Evolutionary conservation across 495 filamentous ascomycete genomes (phyloP).

Genomic region (Annulohypoxylon bovei): DNA sequence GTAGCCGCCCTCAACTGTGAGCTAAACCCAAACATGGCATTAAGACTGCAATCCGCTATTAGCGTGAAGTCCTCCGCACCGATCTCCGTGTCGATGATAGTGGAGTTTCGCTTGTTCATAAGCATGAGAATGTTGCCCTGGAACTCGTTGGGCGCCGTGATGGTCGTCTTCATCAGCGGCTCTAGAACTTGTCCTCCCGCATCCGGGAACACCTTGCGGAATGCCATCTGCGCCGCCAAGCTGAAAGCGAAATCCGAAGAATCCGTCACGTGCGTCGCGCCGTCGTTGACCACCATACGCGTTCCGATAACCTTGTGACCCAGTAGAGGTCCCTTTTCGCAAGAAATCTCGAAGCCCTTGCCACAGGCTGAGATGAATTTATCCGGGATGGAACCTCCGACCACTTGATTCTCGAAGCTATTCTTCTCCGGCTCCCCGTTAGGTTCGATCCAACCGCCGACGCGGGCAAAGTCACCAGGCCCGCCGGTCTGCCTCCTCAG

Average conservation of each 20-base stretch:
- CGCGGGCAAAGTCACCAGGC: constrained; percentile 94
- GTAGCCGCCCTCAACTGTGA: constrained; percentile 89
- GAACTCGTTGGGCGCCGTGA: constrained; percentile 96
- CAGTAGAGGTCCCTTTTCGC: constrained; percentile 88
- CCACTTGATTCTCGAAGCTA: constrained; percentile 84
- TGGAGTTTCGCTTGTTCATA: constrained; percentile 95
- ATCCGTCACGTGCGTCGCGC: constrained; percentile 97
- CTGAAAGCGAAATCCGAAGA: constrained; percentile 99
- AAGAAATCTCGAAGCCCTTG: constrained; percentile 90
- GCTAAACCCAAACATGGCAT: constrained; percentile 97
- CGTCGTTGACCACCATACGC: constrained; percentile 93
- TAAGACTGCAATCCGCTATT: constrained; percentile 88
- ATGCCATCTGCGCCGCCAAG: constrained; percentile 93
- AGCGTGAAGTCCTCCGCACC: constrained; percentile 96
- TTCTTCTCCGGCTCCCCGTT: constrained; percentile 76
- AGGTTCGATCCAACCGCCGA: constrained; percentile 92
- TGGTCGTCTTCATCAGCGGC: constrained; percentile 97
- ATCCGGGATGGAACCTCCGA: constrained; percentile 91
- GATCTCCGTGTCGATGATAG: constrained; percentile 95
- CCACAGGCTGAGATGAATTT: constrained; percentile 97
- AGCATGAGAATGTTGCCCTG: constrained; percentile 95
- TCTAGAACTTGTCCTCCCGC: constrained; percentile 86
- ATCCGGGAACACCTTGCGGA: constrained; percentile 90
- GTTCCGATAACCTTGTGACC: constrained; percentile 93
- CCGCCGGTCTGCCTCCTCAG: constrained; percentile 97